phyloP scores from a whole-genome alignment of 768 basidiomycete species.

The Suillus cothurnatus region DNA sequence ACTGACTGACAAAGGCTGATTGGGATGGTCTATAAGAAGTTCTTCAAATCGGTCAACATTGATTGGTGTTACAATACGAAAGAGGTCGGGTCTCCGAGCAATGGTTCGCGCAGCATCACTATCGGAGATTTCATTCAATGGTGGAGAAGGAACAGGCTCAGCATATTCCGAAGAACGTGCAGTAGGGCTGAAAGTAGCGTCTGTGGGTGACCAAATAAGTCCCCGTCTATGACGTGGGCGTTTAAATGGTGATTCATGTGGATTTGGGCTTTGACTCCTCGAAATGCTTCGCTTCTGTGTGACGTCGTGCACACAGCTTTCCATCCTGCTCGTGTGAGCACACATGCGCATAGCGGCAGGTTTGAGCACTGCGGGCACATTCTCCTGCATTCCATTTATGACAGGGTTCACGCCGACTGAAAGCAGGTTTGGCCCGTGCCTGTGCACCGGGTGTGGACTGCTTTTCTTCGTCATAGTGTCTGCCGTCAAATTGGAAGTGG shows the following conservation, averaged over 20 bases:
- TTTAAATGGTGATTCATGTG: not conserved
- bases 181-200: not conserved
- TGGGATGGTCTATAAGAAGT: constrained; percentile 28
- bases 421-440: not conserved
- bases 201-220: not conserved
- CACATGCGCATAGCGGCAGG: not conserved
- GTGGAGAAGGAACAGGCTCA: not conserved
- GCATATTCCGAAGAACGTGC: not conserved
- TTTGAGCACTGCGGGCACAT: not conserved
- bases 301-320: not conserved
- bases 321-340: not conserved
- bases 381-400: not conserved
- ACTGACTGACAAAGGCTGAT: constrained; percentile 32
- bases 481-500: not conserved
- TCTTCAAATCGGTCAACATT: constrained; percentile 25
- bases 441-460: not conserved
- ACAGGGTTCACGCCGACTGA: not conserved
- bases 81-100: not conserved
- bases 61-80: constrained; percentile 29
- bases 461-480: not conserved
- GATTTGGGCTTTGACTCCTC: not conserved
- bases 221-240: not conserved
- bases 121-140: not conserved
- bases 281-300: not conserved
- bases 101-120: not conserved